phyloP scores from a whole-genome alignment of 2,329 filamentous ascomycete species.

The Pseudogymnoascus sp. region DNA sequence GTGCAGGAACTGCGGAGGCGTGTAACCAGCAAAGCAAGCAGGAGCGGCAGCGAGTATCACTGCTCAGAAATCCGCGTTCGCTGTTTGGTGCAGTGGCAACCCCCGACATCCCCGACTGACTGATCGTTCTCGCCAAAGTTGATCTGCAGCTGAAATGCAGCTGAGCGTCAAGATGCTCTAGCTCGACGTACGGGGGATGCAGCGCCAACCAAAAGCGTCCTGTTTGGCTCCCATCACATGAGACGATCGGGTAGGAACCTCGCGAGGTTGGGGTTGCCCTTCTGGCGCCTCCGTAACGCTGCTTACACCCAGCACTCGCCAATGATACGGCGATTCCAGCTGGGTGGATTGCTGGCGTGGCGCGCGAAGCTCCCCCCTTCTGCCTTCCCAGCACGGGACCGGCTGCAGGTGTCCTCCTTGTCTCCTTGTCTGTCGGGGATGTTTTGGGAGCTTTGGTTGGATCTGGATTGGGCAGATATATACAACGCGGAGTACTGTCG shows the following conservation, averaged over 20 bases:
- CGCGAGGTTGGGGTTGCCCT: background rate
- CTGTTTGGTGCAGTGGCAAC: background rate
- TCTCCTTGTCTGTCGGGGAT: background rate
- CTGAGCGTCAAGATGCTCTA: slow-evolving; percentile 7
- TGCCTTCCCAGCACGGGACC: background rate
- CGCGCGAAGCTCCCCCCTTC: background rate
- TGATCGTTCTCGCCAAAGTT: background rate
- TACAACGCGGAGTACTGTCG: background rate
- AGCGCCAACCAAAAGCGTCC: slow-evolving; percentile 1
- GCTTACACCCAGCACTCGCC: background rate
- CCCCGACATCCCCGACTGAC: background rate
- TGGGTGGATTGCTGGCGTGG: slow-evolving; percentile 1
- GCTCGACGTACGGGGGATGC: slow-evolving; percentile 1
- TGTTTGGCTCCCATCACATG: slow-evolving; percentile 1
- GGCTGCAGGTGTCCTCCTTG: background rate
- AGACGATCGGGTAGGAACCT: background rate
- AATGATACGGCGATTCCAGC: background rate
- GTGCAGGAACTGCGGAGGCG: background rate
- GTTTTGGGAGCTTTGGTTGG: background rate
- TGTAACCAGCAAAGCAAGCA: background rate
- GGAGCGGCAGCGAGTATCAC: background rate
- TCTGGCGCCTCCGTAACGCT: background rate
- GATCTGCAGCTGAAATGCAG: slow-evolving; percentile 7
- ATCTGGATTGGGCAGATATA: slow-evolving; percentile 3
- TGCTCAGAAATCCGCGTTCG: background rate